phyloP scores from a whole-genome alignment of 2,329 filamentous ascomycete species.

The Cucurbitaria berberidis region DNA sequence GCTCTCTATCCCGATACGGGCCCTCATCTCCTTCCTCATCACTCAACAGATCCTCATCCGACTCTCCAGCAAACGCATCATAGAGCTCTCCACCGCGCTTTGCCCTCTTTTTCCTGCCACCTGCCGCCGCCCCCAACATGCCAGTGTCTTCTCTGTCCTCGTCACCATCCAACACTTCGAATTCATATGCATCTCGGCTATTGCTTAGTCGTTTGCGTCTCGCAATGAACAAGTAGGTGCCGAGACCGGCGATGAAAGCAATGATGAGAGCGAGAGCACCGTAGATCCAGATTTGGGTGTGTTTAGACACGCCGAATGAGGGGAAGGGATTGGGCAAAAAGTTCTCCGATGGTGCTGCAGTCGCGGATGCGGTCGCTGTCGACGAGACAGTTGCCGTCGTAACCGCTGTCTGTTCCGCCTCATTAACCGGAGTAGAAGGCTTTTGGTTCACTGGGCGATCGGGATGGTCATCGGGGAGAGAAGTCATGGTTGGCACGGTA shows the following conservation, averaged over 20 bases:
- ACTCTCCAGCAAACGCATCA: slow-evolving; percentile 94
- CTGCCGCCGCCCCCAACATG: slow-evolving; percentile 44
- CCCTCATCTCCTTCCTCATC: slow-evolving; percentile 51
- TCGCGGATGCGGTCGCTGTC: slow-evolving; percentile 25
- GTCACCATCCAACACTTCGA: slow-evolving; percentile 87
- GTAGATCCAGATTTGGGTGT: slow-evolving; percentile 93
- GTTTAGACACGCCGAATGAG: slow-evolving; percentile 85
- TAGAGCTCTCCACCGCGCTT: slow-evolving; percentile 86
- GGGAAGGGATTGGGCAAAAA: slow-evolving; percentile 87
- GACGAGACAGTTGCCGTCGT: slow-evolving; percentile 14
- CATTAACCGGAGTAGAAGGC: slow-evolving; percentile 47
- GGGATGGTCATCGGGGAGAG: slow-evolving; percentile 55
- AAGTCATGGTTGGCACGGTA: slow-evolving; percentile 52
- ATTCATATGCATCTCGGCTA: slow-evolving; percentile 85
- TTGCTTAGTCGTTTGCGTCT: slow-evolving; percentile 77
- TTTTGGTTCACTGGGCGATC: slow-evolving; percentile 66
- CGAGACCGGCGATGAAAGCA: slow-evolving; percentile 80
- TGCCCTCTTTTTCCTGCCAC: slow-evolving; percentile 55
- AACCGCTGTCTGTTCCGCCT: slow-evolving; percentile 29
- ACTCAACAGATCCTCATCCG: slow-evolving; percentile 71
- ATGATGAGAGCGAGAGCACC: slow-evolving; percentile 84
- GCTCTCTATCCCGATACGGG: slow-evolving; percentile 41
- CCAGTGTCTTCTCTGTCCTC: slow-evolving; percentile 66
- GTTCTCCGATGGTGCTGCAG: slow-evolving; percentile 47
- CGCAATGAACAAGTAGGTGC: slow-evolving; percentile 80